These are phyloP conservation scores for Neckera pumila DNA, from an alignment of 225 moss, liverwort and hornwort species.

Conservation along the genomic window DNA sequence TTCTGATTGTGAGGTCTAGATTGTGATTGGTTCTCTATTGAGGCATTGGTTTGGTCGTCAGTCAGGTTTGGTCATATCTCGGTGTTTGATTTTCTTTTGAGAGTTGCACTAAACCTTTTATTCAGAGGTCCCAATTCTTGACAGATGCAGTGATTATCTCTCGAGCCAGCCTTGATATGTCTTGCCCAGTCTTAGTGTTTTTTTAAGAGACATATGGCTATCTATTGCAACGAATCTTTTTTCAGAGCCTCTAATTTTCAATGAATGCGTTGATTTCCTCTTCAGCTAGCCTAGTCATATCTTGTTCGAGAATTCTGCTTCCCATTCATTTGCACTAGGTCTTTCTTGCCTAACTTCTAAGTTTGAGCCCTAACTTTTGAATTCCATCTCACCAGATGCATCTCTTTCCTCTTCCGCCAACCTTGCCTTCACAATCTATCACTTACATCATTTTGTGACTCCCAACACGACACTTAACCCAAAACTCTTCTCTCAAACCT, in stretches of 20 bases:
- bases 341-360: no score
- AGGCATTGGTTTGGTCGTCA: neutral
- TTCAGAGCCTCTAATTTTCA: neutral
- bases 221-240: neutral
- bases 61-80: neutral
- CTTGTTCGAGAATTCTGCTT: neutral
- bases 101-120: neutral
- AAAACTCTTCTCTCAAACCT: neutral
- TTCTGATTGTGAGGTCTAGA: neutral
- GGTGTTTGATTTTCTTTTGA: neutral
- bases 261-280: neutral
- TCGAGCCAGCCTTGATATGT: neutral
- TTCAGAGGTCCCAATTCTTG: neutral
- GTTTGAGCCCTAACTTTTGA: neutral
- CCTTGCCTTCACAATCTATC: neutral
- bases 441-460: neutral
- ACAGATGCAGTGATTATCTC: neutral
- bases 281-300: neutral
- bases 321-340: neutral
- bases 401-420: neutral
- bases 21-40: neutral
- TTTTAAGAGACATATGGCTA: neutral
- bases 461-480: neutral
- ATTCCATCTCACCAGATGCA: neutral
- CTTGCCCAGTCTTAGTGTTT: neutral